phyloP scores from a whole-genome alignment of 768 basidiomycete species.

The Lentinula aciculospora region DNA sequence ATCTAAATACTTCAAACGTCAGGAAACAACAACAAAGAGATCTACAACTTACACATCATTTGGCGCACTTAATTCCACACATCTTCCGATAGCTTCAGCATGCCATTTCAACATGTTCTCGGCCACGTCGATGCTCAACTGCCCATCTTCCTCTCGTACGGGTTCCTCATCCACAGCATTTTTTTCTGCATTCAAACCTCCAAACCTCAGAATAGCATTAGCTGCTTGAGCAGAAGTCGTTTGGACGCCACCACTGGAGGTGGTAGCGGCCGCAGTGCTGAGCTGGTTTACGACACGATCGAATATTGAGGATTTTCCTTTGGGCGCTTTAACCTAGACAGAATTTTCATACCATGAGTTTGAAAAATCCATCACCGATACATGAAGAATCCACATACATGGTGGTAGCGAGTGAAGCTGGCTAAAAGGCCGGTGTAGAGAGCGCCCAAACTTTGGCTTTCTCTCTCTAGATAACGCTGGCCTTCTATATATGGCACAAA shows the following conservation, averaged over 20 bases:
- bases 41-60: constrained; percentile 72
- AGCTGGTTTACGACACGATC: constrained; percentile 92
- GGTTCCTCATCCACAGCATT: constrained; percentile 64
- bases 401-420: constrained; percentile 81
- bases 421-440: constrained; percentile 71
- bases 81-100: constrained; percentile 92
- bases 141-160: constrained; percentile 75
- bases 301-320: constrained; percentile 67
- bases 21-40: constrained; percentile 2
- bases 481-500: constrained; percentile 94
- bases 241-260: constrained; percentile 50
- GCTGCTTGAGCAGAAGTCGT: constrained; percentile 81
- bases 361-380: constrained; percentile 36
- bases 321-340: constrained; percentile 50
- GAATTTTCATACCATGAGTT: constrained; percentile 7
- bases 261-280: constrained; percentile 66
- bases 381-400: not conserved
- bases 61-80: constrained; percentile 78
- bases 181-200: constrained; percentile 59
- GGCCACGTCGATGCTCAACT: constrained; percentile 66
- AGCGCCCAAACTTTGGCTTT: constrained; percentile 76
- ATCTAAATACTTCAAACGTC: constrained; percentile 37
- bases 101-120: constrained; percentile 97
- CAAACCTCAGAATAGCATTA: constrained; percentile 84
- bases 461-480: constrained; percentile 85